These are phyloP conservation scores for Xylariaceae sp. DNA, from an alignment of 2,329 filamentous ascomycete genomes.

Conservation along the genomic window DNA sequence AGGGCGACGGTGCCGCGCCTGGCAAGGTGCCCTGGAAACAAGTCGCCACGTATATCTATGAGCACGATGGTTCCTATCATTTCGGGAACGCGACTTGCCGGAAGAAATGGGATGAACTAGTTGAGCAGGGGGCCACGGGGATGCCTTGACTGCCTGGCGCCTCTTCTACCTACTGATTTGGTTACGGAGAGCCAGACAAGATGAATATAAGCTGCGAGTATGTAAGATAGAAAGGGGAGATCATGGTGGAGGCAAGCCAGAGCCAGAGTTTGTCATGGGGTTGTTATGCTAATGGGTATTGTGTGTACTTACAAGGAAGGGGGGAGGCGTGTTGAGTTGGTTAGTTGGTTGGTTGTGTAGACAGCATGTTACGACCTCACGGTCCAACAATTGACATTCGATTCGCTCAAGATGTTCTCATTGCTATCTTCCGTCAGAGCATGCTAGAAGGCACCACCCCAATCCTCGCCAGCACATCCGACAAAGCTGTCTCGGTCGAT, in stretches of 20 bases:
- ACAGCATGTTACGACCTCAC: slow-evolving; percentile 15
- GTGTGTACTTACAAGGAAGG: slow-evolving; percentile 27
- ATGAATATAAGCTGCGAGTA: slow-evolving; percentile 3
- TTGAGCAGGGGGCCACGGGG: slow-evolving; percentile 23
- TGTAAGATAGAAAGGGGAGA: slow-evolving; percentile 19
- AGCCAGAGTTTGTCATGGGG: slow-evolving; percentile 8
- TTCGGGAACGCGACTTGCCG: slow-evolving; percentile 58
- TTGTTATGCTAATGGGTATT: slow-evolving; percentile 1
- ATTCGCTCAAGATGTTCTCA: not conserved
- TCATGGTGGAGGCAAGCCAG: not conserved
- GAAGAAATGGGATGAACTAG: slow-evolving; percentile 52
- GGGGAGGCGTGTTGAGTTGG: slow-evolving; percentile 8
- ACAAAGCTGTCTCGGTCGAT: slow-evolving; percentile 38
- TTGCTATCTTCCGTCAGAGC: not conserved
- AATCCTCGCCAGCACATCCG: slow-evolving; percentile 40
- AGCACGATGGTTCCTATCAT: slow-evolving; percentile 51
- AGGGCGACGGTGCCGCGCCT: slow-evolving; percentile 27
- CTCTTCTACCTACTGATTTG: not conserved
- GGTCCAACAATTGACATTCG: slow-evolving; percentile 10
- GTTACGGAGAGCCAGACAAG: not conserved
- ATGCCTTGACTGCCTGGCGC: slow-evolving; percentile 1
- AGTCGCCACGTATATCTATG: slow-evolving; percentile 50
- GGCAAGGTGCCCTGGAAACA: slow-evolving; percentile 53
- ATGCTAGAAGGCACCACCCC: slow-evolving; percentile 32
- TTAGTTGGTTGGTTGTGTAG: too few species aligned